Evolutionary conservation across 306 rosid species (phyloP).

Genomic region (Delonix regia): DNA sequence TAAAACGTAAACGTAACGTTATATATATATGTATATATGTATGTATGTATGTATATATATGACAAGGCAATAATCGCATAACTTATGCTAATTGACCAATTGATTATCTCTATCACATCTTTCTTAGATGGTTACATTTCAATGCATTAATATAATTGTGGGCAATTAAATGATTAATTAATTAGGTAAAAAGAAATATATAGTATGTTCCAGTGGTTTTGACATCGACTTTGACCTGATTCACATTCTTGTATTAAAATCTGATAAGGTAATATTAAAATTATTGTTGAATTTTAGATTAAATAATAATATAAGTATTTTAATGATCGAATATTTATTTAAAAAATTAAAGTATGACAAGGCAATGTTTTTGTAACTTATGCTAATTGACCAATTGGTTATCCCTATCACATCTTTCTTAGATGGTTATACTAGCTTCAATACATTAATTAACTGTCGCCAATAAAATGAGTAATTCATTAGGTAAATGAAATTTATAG

Average conservation of each 20-base stretch:
- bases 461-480: neutral
- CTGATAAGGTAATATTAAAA: too few relatives aligned
- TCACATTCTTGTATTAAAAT: neutral
- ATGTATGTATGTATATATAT: too few relatives aligned
- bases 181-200: neutral
- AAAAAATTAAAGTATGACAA: too few relatives aligned
- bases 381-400: neutral
- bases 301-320: too few relatives aligned
- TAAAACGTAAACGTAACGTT: too few relatives aligned
- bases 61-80: neutral
- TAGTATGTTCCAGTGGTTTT: conserved; percentile 5
- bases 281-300: too few relatives aligned
- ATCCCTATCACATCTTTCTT: neutral
- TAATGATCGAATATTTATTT: too few relatives aligned
- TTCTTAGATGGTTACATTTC: neutral
- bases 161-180: neutral
- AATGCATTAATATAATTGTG: neutral
- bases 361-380: too few relatives aligned
- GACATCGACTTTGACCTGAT: conserved; percentile 23
- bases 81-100: neutral
- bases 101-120: neutral
- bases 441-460: neutral
- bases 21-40: too few relatives aligned
- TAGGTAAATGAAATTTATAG: neutral
- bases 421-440: neutral